phyloP scores from a whole-genome alignment of 371 early-diverging fungal genomes.

The Mortierella sp. region DNA sequence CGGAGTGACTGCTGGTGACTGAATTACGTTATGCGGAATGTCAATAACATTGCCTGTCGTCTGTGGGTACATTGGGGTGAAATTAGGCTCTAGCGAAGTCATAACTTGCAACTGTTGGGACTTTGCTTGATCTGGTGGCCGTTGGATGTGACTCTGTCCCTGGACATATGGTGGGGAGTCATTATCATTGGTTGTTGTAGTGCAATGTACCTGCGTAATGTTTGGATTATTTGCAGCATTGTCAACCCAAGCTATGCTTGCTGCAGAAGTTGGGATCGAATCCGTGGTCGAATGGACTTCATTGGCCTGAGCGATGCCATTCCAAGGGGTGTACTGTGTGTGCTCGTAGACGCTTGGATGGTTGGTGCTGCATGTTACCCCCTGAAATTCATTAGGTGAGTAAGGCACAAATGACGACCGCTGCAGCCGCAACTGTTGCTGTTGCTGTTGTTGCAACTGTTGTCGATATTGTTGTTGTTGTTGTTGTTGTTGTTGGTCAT shows the following conservation, averaged over 20 bases:
- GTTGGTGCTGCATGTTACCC: constrained; percentile 15
- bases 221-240: constrained; percentile 1
- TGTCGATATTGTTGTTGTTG: constrained; percentile 20
- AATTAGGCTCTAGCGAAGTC: constrained; percentile 29
- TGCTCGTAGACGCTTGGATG: constrained; percentile 7
- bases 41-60: neutral
- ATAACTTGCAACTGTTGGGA: constrained; percentile 25
- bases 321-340: constrained; percentile 10
- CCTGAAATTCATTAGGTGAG: constrained; percentile 23
- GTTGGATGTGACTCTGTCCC: constrained; percentile 2
- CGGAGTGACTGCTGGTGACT: constrained; percentile 1
- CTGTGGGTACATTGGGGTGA: constrained; percentile 13
- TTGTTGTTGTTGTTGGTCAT: constrained; percentile 19
- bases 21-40: neutral
- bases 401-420: neutral
- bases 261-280: constrained; percentile 6
- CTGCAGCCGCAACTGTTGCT: constrained; percentile 14
- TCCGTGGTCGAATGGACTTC: neutral
- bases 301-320: neutral
- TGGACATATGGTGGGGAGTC: neutral
- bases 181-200: constrained; percentile 3
- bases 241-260: constrained; percentile 30
- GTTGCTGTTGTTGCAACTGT: constrained; percentile 22
- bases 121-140: neutral
- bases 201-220: constrained; percentile 3